Conservation (phyloP, 2,329 filamentous ascomycete species). For the Boeremia lycopersici region DNA sequence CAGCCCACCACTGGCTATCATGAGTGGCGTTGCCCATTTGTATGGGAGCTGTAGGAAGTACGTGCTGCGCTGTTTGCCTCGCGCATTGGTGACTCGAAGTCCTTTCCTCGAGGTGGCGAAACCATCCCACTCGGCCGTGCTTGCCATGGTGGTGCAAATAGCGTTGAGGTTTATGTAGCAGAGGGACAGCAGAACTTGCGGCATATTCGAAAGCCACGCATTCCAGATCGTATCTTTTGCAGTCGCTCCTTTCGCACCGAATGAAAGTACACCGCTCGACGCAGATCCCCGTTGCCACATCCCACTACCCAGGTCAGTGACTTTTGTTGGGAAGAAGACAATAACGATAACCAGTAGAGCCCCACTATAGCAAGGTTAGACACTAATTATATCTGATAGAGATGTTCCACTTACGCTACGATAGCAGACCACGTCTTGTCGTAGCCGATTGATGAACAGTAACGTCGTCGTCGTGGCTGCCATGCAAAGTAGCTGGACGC, state of each 20-base stretch:
- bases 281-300: neutral
- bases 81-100: conserved; percentile 45
- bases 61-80: conserved; percentile 44
- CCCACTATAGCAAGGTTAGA: neutral
- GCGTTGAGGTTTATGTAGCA: conserved; percentile 55
- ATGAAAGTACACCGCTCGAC: neutral
- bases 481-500: neutral
- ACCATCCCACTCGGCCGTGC: conserved; percentile 54
- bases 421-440: neutral
- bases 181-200: conserved; percentile 55
- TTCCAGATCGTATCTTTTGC: neutral
- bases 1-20: conserved; percentile 36
- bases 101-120: conserved; percentile 41
- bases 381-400: too few species aligned
- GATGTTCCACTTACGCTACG: neutral
- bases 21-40: conserved; percentile 45
- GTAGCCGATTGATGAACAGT: neutral
- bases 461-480: neutral
- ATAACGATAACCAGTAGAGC: neutral
- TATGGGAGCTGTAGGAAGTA: conserved; percentile 52
- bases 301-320: neutral
- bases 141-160: conserved; percentile 54
- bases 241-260: neutral
- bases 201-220: conserved; percentile 53
- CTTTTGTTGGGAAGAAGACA: neutral